Conservation (phyloP, 208 protist genomes). For the Crithidia brevicula region DNA sequence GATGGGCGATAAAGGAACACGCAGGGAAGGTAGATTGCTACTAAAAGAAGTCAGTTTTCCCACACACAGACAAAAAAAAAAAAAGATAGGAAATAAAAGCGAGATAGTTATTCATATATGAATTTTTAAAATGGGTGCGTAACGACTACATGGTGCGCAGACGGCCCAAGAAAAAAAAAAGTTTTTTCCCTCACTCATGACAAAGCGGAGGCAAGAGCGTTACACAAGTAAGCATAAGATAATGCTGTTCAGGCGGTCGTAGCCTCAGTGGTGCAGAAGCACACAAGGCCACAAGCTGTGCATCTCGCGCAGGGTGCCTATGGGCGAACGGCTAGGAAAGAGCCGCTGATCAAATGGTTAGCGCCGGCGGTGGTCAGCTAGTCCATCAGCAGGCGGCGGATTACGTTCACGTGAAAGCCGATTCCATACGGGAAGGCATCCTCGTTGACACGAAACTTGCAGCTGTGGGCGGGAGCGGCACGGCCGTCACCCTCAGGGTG, state of each 20-base stretch:
- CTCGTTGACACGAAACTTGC: constrained; percentile 54
- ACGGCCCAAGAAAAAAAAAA: no score
- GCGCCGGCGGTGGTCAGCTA: not conserved
- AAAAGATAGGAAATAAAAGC: not conserved
- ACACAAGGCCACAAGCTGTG: not conserved
- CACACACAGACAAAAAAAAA: not conserved
- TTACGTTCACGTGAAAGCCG: constrained; percentile 51
- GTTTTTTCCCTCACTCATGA: no score
- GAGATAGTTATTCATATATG: not conserved
- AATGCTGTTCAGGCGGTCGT: no score
- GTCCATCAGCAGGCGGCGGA: constrained; percentile 24
- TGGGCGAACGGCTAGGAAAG: no score
- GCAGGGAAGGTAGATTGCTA: not conserved
- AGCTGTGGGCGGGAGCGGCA: constrained; percentile 35
- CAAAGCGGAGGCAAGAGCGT: no score
- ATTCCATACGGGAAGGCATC: constrained; percentile 50
- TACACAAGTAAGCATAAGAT: no score
- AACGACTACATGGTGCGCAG: not conserved
- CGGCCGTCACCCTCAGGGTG: not conserved
- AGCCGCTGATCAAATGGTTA: no score
- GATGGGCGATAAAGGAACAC: not conserved
- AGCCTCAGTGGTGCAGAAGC: no score
- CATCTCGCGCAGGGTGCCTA: not conserved
- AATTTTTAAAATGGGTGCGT: not conserved
- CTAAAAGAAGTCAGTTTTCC: no score